Base-by-base conservation (phyloP, 2,329 filamentous ascomycete genomes). In the Blumeria hordei region DNA sequence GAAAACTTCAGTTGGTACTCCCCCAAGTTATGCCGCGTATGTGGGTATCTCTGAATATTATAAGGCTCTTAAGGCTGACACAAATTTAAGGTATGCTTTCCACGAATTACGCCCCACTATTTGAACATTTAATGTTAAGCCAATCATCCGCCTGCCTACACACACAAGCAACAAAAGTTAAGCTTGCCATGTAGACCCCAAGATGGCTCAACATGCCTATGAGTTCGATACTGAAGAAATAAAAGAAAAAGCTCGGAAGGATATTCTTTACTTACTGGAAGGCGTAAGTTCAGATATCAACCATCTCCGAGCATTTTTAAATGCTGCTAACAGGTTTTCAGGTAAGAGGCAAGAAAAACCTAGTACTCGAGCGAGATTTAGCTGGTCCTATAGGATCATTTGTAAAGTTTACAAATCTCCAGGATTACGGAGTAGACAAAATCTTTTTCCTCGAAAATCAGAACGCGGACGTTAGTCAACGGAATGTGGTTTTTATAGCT, bases 271-370 rank as follows among this genome's bases (percentile, higher is more conserved):
- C 69, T 80, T 96, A 62, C 82, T 98, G 58, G 90, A 96, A 77
- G 83, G 85, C 69, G 92, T 98, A 83, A 78, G 88, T 85, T 66
- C 64, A 61, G 59, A 6, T 43, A 8, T 49, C 43, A 12, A 16
- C 3, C 37, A 28, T 14, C 36, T 11, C 33, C 14, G 16, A 10
- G 18, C 34, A 12, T 21, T 32, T 16, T 28, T 6, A 28, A 2
- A 28, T 28, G 4, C 21, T 28, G 21, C 21, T 28, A 28, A 32
- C 43, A 21, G 12, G 11, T 47, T 16, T 54, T 47, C 65, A 98
- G 92, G 87, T 96, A 60, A 85, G 90, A 66, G 93, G 93, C 62
- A 98, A 96, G 78, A 98, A 98, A 75, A 96, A 95, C 65, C 74
- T 98, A 58, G 85, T 98, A 54, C 83, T 98, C 65, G 90, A 96